A percentile compares a stretch with the other conserved stretches of the same genome.
Conservation (phyloP, 2,329 filamentous ascomycete species). For the Trichophyton simii region DNA sequence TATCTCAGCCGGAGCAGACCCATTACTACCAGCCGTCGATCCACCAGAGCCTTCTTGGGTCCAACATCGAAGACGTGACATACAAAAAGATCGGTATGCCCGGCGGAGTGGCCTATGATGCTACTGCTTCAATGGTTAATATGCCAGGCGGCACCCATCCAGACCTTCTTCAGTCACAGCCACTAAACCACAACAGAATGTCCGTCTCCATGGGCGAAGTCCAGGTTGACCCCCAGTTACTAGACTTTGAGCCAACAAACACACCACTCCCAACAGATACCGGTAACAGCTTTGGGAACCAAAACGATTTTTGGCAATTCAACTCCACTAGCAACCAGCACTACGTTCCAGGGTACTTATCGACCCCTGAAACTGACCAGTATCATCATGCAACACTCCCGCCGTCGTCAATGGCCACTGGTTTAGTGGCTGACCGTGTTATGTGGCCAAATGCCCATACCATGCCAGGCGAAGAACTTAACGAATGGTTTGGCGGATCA, state of each 20-base stretch:
- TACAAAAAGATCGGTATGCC: constrained; percentile 28
- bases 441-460: constrained; percentile 24
- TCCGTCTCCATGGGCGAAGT: constrained; percentile 18
- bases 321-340: constrained; percentile 14
- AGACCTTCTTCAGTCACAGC: constrained; percentile 28
- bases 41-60: constrained; percentile 28
- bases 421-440: constrained; percentile 22
- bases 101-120: constrained; percentile 21
- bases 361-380: constrained; percentile 11
- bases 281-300: constrained; percentile 13
- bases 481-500: constrained; percentile 31
- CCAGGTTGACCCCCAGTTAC: constrained; percentile 33
- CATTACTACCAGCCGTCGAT: constrained; percentile 42
- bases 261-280: constrained; percentile 11
- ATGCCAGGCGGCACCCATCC: constrained; percentile 32
- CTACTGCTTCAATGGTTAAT: constrained; percentile 28
- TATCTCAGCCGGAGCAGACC: constrained; percentile 34
- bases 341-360: constrained; percentile 10
- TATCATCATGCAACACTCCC: constrained; percentile 7
- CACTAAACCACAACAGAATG: constrained; percentile 16
- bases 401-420: not conserved
- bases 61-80: constrained; percentile 31
- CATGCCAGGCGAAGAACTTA: constrained; percentile 32
- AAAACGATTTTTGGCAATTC: constrained; percentile 18
- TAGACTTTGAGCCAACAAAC: constrained; percentile 20